A percentile compares a stretch with the other conserved stretches of the same genome.
These are phyloP conservation scores for Blastobotrys proliferans DNA, from an alignment of 1,139 yeast genomes.

Conservation along the genomic window DNA sequence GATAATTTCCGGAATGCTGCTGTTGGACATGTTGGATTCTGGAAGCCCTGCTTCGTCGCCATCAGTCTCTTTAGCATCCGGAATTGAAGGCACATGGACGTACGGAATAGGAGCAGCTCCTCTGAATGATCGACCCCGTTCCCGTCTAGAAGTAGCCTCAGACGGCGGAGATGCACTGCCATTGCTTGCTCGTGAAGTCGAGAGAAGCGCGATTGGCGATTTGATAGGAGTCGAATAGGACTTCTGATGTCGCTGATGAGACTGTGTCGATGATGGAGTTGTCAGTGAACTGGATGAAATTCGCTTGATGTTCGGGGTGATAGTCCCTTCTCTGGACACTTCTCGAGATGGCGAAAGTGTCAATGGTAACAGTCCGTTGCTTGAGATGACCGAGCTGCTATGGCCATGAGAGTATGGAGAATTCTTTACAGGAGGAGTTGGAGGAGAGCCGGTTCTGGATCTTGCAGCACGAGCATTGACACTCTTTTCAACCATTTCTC, in stretches of 20 bases:
- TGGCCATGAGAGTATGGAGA: conserved; percentile 1
- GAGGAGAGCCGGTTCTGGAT: conserved; percentile 21
- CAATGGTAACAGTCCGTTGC: conserved; percentile 24
- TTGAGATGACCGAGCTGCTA: conserved; percentile 13
- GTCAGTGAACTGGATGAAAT: conserved; percentile 7
- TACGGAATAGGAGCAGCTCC: neutral
- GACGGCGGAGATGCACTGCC: neutral
- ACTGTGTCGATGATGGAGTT: conserved; percentile 8
- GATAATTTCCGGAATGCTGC: neutral
- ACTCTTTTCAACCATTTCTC: conserved; percentile 25
- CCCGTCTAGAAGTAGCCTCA: neutral
- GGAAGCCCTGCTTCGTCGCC: conserved; percentile 2
- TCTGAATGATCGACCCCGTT: conserved; percentile 8
- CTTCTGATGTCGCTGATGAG: conserved; percentile 17
- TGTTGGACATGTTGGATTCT: neutral
- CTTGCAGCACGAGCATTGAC: conserved; percentile 15
- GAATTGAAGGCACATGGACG: too few species aligned
- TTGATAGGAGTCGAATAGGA: conserved; percentile 17
- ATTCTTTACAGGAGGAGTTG: conserved; percentile 11
- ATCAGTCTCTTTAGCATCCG: too few species aligned
- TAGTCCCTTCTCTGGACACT: neutral
- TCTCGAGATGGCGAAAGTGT: conserved; percentile 24
- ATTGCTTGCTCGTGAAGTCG: too few species aligned
- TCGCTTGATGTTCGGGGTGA: conserved; percentile 2
- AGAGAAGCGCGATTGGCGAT: neutral